Conservation (phyloP, 768 basidiomycete species). For the Auriscalpium microsporum region DNA sequence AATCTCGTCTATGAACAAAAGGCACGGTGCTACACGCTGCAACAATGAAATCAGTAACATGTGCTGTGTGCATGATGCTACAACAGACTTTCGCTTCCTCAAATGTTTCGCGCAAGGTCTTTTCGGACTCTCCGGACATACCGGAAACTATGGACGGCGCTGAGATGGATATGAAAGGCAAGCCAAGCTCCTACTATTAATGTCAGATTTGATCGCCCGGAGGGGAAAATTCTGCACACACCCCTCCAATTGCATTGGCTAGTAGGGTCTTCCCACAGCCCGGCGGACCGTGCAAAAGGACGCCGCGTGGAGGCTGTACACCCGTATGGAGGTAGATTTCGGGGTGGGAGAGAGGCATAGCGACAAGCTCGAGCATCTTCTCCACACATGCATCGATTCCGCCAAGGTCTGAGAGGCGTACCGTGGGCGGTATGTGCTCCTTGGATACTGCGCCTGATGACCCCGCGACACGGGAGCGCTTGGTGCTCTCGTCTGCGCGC, state of each 20-base stretch:
- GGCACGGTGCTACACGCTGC: slow-evolving; percentile 82
- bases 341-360: slow-evolving; percentile 90
- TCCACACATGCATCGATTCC: slow-evolving; percentile 82
- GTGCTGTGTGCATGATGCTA: neutral
- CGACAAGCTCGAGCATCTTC: slow-evolving; percentile 93
- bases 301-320: slow-evolving; percentile 85
- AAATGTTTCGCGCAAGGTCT: slow-evolving; percentile 91
- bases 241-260: slow-evolving; percentile 93
- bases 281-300: slow-evolving; percentile 89
- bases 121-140: slow-evolving; percentile 98
- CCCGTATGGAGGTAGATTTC: slow-evolving; percentile 94
- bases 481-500: slow-evolving; percentile 47
- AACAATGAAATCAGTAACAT: neutral
- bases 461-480: slow-evolving; percentile 35
- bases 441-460: slow-evolving; percentile 34
- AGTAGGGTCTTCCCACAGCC: slow-evolving; percentile 95
- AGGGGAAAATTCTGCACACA: slow-evolving; percentile 22
- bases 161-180: slow-evolving; percentile 91
- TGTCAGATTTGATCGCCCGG: neutral
- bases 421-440: slow-evolving; percentile 63
- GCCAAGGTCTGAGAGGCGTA: slow-evolving; percentile 78
- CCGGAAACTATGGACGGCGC: slow-evolving; percentile 95
- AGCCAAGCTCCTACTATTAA: slow-evolving; percentile 65
- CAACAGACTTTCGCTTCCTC: slow-evolving; percentile 84
- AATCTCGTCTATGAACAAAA: slow-evolving; percentile 96